Evolutionary conservation across 768 basidiomycete species (phyloP).

Genomic region (Podaxis sp.): DNA sequence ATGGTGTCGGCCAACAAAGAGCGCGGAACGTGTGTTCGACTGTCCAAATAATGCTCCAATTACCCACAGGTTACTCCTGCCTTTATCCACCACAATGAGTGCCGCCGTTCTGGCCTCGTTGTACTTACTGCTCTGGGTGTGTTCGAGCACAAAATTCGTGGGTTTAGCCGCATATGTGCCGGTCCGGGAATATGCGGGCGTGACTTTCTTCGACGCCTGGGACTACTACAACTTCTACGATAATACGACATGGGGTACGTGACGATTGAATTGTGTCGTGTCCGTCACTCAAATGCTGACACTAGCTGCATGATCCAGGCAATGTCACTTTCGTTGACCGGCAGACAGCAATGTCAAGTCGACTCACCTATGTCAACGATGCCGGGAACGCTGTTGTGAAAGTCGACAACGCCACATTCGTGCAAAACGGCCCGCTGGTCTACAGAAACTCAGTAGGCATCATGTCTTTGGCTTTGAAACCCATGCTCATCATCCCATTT

Average conservation of each 20-base stretch:
- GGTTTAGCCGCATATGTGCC: constrained; percentile 14
- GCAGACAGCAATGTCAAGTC: constrained; percentile 42
- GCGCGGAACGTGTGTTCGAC: not conserved
- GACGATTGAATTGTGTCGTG: not conserved
- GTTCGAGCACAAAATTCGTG: not conserved
- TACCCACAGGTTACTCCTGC: constrained; percentile 1
- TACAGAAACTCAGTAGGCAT: constrained; percentile 50
- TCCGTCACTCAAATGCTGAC: constrained; percentile 6
- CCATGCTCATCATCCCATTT: not conserved
- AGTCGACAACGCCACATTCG: constrained; percentile 68
- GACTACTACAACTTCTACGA: constrained; percentile 17
- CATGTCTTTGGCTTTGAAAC: not conserved
- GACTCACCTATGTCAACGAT: constrained; percentile 59
- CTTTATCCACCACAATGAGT: not conserved
- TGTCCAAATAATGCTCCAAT: constrained; percentile 1
- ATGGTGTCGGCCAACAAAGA: not conserved
- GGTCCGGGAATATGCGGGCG: constrained; percentile 17
- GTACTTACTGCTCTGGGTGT: not conserved
- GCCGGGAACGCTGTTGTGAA: constrained; percentile 68
- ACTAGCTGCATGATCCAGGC: constrained; percentile 35
- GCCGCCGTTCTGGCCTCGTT: not conserved
- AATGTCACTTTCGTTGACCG: constrained; percentile 61
- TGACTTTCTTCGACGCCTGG: constrained; percentile 20
- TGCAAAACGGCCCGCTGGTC: constrained; percentile 30
- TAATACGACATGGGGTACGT: constrained; percentile 21